Evolutionary conservation across 192 early-diverging fungal species (phyloP).

Genomic region (Diversispora epigaea): DNA sequence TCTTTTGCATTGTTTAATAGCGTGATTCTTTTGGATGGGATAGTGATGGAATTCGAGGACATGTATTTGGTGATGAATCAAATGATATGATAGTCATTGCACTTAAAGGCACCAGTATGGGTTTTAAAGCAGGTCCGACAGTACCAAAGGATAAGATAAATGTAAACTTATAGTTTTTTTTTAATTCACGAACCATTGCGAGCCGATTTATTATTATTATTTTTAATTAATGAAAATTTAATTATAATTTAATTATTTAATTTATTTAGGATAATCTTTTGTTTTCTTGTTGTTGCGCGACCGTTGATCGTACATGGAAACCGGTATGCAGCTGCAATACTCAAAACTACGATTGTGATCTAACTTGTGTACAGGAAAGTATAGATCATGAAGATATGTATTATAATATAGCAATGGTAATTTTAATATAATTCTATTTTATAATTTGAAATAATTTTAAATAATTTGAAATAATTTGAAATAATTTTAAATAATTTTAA

Average conservation of each 20-base stretch:
- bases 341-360: constrained; percentile 56
- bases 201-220: background rate
- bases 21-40: constrained; percentile 74
- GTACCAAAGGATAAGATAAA: constrained; percentile 73
- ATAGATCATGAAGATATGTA: constrained; percentile 65
- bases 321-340: constrained; percentile 83
- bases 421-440: constrained; percentile 27
- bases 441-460: constrained; percentile 38
- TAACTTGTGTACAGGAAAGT: constrained; percentile 59
- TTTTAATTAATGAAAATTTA: background rate
- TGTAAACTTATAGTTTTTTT: constrained; percentile 39
- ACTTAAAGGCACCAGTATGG: constrained; percentile 83
- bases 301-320: constrained; percentile 75
- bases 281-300: constrained; percentile 96
- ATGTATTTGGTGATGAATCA: constrained; percentile 74
- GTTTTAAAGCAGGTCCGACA: constrained; percentile 69
- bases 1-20: constrained; percentile 31
- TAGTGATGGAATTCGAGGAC: constrained; percentile 75
- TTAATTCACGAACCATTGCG: background rate
- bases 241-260: background rate
- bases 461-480: constrained; percentile 28
- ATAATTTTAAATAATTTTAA: constrained; percentile 46
- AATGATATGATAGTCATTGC: constrained; percentile 75
- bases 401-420: constrained; percentile 63
- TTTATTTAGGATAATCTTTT: constrained; percentile 78